Evolutionary conservation across 2,329 filamentous ascomycete genomes (phyloP), one percentile per base, ranked within the genome.

Genomic region (Raffaelea albimanens): DNA sequence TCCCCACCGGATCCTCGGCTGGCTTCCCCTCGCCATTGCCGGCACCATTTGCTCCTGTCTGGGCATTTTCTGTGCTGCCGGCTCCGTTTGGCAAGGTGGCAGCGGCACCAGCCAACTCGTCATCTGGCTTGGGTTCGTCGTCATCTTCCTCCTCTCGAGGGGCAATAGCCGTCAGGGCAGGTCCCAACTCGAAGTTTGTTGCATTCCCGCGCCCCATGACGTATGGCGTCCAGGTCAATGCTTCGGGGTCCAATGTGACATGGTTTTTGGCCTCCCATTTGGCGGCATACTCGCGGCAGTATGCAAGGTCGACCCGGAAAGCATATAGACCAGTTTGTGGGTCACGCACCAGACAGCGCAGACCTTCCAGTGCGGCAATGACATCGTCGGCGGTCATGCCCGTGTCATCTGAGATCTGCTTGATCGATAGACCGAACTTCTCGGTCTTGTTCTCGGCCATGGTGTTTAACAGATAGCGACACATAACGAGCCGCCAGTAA

Each of bases 361-460:
- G 70, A 1, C 87, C 89, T 67, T 98, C 93, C 2, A 98, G 72
- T 0, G 87, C 91, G 13, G 93, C 94, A 13, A 98, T 86, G 50
- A 97, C 90, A 64, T 98, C 93, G 65, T 98, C 93, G 1, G 91
- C 78, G 1, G 93, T 97, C 80, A 98, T 89, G 11, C 93, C 93
- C 0, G 91, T 97, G 50, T 88, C 83, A 55, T 91, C 83, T 0
- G 91, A 95, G 53, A 94, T 87, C 25, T 78, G 71, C 53, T 74
- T 74, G 56, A 83, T 73, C 52, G 78, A 83, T 18, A 83, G 64
- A 2, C 76, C 75, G 10, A 69, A 67, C 50, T 66, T 69, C 46
- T 66, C 61, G 0, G 52, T 52, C 46, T 60, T 63, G 22, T 65
- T 63, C 21, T 65, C 59, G 0, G 64, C 57, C 38, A 64, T 61